Evolutionary conservation across 2,329 filamentous ascomycete genomes (phyloP).

Genomic region (Aspergillus terreus): DNA sequence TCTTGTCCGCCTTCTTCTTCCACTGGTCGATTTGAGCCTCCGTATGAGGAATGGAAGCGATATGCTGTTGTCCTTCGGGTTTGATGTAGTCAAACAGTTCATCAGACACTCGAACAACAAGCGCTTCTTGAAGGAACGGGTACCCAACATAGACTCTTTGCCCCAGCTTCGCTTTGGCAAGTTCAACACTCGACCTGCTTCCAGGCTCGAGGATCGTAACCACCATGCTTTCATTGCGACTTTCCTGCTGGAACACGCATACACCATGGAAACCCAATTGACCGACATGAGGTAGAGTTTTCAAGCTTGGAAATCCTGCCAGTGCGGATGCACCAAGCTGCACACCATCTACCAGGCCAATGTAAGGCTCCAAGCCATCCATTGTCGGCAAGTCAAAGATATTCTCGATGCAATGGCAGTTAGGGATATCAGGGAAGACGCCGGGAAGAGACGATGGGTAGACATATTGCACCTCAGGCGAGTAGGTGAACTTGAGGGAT

Average conservation of each 20-base stretch:
- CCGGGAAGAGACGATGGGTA: slow-evolving; percentile 87
- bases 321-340: slow-evolving; percentile 78
- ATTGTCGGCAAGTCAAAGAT: slow-evolving; percentile 92
- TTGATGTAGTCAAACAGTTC: slow-evolving; percentile 87
- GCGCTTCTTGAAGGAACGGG: slow-evolving; percentile 91
- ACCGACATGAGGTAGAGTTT: slow-evolving; percentile 79
- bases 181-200: slow-evolving; percentile 63
- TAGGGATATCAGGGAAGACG: slow-evolving; percentile 81
- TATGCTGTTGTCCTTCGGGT: slow-evolving; percentile 60
- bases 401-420: slow-evolving; percentile 91
- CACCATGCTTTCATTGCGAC: slow-evolving; percentile 93
- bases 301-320: slow-evolving; percentile 88
- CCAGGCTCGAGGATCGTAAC: slow-evolving; percentile 77
- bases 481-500: slow-evolving; percentile 87
- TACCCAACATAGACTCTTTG: slow-evolving; percentile 88
- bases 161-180: slow-evolving; percentile 75
- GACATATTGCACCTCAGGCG: slow-evolving; percentile 68
- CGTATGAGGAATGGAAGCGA: slow-evolving; percentile 67
- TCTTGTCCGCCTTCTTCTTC: slow-evolving; percentile 75
- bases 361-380: slow-evolving; percentile 80
- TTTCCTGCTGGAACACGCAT: slow-evolving; percentile 92
- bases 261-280: slow-evolving; percentile 83
- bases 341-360: slow-evolving; percentile 78
- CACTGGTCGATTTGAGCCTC: slow-evolving; percentile 76
- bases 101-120: slow-evolving; percentile 83